Conservation (phyloP, 331 rosid species). For the Spiraea crenata region DNA sequence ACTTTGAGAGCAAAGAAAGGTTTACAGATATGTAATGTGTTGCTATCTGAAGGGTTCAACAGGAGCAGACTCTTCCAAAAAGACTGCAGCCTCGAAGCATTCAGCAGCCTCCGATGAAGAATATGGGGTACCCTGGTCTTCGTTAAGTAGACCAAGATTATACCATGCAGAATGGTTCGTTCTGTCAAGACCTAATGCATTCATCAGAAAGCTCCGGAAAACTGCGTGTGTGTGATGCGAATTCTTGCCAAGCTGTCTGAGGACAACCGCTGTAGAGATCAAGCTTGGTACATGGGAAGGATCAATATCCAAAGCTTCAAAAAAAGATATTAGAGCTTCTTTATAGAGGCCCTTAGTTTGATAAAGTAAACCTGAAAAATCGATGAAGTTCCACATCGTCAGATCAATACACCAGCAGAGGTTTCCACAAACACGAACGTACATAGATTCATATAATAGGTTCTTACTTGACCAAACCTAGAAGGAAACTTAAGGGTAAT, state of each 20-base stretch:
- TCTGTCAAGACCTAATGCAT: slow-evolving; percentile 61
- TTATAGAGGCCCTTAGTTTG: slow-evolving; percentile 64
- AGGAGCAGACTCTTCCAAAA: slow-evolving; percentile 76
- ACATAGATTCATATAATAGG: neutral
- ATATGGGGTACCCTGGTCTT: slow-evolving; percentile 43
- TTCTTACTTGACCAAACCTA: neutral
- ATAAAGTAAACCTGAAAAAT: slow-evolving; percentile 51
- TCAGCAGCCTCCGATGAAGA: slow-evolving; percentile 60
- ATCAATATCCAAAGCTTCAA: slow-evolving; percentile 59
- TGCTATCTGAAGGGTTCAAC: slow-evolving; percentile 77
- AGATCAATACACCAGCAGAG: neutral
- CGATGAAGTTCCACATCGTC: slow-evolving; percentile 1
- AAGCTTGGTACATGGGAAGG: slow-evolving; percentile 72
- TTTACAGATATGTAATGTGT: slow-evolving; percentile 7
- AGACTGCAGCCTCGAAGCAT: slow-evolving; percentile 73
- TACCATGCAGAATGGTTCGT: slow-evolving; percentile 74
- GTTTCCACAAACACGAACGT: neutral
- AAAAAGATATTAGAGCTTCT: slow-evolving; percentile 62
- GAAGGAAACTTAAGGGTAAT: too few relatives aligned
- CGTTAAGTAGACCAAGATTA: slow-evolving; percentile 66
- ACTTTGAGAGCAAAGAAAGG: slow-evolving; percentile 1
- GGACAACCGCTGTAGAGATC: slow-evolving; percentile 57
- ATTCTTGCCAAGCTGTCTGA: slow-evolving; percentile 35
- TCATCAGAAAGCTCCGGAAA: slow-evolving; percentile 63
- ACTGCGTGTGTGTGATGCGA: slow-evolving; percentile 25